Conservation (phyloP, 768 basidiomycete genomes). For the Coprinopsis marcescibilis region DNA sequence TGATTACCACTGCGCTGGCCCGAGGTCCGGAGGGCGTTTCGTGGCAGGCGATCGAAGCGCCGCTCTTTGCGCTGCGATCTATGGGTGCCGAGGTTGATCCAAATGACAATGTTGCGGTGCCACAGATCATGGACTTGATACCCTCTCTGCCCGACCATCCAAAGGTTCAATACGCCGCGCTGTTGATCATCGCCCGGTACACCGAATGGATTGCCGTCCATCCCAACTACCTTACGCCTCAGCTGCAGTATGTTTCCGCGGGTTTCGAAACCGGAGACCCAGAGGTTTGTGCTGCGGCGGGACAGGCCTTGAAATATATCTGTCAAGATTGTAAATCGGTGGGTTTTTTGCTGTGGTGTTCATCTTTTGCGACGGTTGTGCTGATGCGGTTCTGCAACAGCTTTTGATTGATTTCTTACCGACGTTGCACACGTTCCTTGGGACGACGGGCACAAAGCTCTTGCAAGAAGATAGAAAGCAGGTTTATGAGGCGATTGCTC, state of each 20-base stretch:
- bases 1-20: conserved; percentile 70
- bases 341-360: conserved; percentile 15
- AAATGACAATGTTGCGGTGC: conserved; percentile 78
- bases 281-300: conserved; percentile 90
- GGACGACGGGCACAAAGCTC: conserved; percentile 71
- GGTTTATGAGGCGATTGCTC: conserved; percentile 93
- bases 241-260: conserved; percentile 85
- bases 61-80: conserved; percentile 93
- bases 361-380: neutral
- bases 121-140: conserved; percentile 93
- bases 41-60: conserved; percentile 98
- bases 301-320: conserved; percentile 92
- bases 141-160: conserved; percentile 87
- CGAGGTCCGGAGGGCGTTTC: conserved; percentile 50
- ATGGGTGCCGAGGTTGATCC: conserved; percentile 95
- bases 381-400: conserved; percentile 30
- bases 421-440: conserved; percentile 84
- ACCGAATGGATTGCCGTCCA: conserved; percentile 95
- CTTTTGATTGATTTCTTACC: conserved; percentile 91
- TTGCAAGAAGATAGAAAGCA: conserved; percentile 83
- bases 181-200: conserved; percentile 92
- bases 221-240: conserved; percentile 77
- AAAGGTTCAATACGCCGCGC: conserved; percentile 88
- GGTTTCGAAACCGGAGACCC: conserved; percentile 79
- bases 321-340: conserved; percentile 96